These are phyloP conservation scores for Podila verticillata DNA, from an alignment of 192 early-diverging fungal genomes.

Conservation along the genomic window DNA sequence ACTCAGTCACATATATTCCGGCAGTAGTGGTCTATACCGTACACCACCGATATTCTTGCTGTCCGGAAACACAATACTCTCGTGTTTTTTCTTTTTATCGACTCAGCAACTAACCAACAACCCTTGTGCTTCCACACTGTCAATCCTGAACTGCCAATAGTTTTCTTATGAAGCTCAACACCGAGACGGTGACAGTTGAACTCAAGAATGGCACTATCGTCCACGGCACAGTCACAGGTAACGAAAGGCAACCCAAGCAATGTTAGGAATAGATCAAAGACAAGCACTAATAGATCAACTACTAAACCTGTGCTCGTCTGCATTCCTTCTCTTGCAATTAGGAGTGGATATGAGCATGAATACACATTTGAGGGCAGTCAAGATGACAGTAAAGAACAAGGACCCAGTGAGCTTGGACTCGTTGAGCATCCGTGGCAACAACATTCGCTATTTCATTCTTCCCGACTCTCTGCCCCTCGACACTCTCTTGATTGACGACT, in stretches of 20 bases:
- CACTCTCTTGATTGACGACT: constrained; percentile 94
- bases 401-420: constrained; percentile 91
- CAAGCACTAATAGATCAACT: too few species aligned
- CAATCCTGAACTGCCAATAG: constrained; percentile 53
- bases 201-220: constrained; percentile 99
- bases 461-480: constrained; percentile 96
- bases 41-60: too few species aligned
- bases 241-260: neutral
- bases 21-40: too few species aligned
- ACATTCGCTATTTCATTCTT: constrained; percentile 94
- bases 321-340: constrained; percentile 10
- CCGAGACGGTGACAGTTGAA: constrained; percentile 98
- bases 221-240: constrained; percentile 91
- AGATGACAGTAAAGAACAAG: constrained; percentile 96
- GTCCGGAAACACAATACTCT: too few species aligned
- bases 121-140: neutral
- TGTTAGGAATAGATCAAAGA: too few species aligned
- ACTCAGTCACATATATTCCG: too few species aligned
- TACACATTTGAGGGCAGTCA: constrained; percentile 97
- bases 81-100: neutral
- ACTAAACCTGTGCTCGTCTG: too few species aligned
- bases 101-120: neutral
- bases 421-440: constrained; percentile 96
- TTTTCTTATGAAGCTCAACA: constrained; percentile 98
- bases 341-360: constrained; percentile 99